Conservation (phyloP, 108 stramenopile species). For the Cyclostephanos invisitatus region DNA sequence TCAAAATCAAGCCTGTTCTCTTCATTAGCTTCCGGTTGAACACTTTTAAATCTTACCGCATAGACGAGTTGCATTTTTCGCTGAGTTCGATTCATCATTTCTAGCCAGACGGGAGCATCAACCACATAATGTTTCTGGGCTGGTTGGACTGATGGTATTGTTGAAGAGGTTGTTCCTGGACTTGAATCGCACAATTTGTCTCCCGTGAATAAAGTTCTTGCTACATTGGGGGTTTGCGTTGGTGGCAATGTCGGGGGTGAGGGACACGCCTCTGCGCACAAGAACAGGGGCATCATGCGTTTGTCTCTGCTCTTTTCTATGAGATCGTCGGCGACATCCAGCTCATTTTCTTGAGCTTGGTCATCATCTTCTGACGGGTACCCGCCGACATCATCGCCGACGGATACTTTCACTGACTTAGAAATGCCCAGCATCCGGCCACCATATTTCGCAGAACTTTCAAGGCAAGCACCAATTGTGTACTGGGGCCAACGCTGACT, state of each 20-base stretch:
- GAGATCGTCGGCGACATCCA: constrained; percentile 34
- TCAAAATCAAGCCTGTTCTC: background rate
- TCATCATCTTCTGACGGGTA: constrained; percentile 40
- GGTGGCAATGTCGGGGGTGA: constrained; percentile 12
- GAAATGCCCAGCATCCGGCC: constrained; percentile 84
- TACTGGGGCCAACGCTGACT: constrained; percentile 80
- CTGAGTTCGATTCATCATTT: constrained; percentile 79
- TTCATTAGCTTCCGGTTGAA: constrained; percentile 4
- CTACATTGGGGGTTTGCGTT: background rate
- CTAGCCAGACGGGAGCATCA: constrained; percentile 87
- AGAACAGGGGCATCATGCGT: constrained; percentile 39
- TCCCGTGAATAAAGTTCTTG: background rate
- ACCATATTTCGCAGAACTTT: constrained; percentile 78
- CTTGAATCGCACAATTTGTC: background rate
- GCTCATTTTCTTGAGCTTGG: constrained; percentile 53
- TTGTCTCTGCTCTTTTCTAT: constrained; percentile 33
- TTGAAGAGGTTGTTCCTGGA: background rate
- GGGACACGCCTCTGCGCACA: constrained; percentile 19
- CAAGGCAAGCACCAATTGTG: constrained; percentile 69
- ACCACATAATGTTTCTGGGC: constrained; percentile 32
- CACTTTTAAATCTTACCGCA: constrained; percentile 62
- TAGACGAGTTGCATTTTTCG: constrained; percentile 74
- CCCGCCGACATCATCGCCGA: constrained; percentile 34
- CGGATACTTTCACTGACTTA: constrained; percentile 31
- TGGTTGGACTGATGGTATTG: background rate